Conservation (phyloP, 306 rosid species). For the Mucuna pruriens region DNA sequence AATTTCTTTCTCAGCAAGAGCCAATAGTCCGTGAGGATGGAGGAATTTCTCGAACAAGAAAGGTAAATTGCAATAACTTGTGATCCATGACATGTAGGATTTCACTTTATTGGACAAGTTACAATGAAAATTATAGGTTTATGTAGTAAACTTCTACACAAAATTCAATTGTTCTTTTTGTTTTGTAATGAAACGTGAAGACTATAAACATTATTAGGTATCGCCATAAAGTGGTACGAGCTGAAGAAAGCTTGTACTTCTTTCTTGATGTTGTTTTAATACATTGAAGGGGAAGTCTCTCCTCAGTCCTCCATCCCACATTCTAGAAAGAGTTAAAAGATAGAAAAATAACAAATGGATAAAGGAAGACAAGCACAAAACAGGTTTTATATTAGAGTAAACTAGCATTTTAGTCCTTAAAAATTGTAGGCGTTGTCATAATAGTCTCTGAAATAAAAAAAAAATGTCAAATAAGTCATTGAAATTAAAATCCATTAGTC, state of each 20-base stretch:
- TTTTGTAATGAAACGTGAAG: background rate
- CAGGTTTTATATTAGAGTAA: background rate
- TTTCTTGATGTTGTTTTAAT: background rate
- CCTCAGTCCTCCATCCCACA: background rate
- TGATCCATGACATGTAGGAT: conserved; percentile 23
- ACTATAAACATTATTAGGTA: background rate
- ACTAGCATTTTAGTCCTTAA: too few relatives aligned
- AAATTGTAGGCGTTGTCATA: too few relatives aligned
- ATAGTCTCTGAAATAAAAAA: too few relatives aligned
- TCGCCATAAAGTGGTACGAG: background rate
- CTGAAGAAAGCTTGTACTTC: background rate
- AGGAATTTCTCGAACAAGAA: conserved; percentile 57
- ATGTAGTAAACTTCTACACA: background rate
- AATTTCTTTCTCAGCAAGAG: conserved; percentile 48
- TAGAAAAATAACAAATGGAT: conserved; percentile 8
- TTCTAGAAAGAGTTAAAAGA: background rate
- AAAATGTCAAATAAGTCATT: too few relatives aligned
- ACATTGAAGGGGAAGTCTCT: background rate
- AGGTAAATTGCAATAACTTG: conserved; percentile 53
- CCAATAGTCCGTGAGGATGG: conserved; percentile 76
- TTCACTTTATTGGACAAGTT: conserved; percentile 4
- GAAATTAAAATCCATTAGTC: too few relatives aligned
- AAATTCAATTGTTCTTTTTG: background rate
- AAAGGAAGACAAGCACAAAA: background rate
- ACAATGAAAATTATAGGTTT: background rate